Conservation (phyloP, 2,329 filamentous ascomycete genomes). For the Hypomyces perniciosus region DNA sequence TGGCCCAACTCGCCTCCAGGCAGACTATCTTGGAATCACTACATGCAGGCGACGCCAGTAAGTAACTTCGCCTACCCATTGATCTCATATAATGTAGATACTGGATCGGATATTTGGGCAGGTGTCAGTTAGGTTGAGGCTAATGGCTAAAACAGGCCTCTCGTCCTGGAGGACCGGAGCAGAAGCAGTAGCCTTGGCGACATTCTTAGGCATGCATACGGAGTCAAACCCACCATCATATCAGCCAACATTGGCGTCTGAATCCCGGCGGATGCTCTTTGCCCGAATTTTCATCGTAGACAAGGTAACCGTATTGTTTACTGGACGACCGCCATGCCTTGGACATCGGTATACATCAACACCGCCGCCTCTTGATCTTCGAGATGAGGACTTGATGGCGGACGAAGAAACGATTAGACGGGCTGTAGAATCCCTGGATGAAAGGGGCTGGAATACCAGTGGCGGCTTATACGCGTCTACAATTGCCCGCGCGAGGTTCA, state of each 20-base stretch:
- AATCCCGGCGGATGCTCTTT: slow-evolving; percentile 28
- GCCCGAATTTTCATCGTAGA: slow-evolving; percentile 38
- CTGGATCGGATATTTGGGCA: too few species aligned
- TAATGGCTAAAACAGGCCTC: slow-evolving; percentile 22
- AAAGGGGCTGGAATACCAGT: slow-evolving; percentile 46
- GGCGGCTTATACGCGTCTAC: slow-evolving; percentile 40
- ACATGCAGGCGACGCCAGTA: slow-evolving; percentile 35
- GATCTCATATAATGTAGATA: too few species aligned
- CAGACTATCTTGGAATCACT: slow-evolving; percentile 31
- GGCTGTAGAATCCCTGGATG: slow-evolving; percentile 32
- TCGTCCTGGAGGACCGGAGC: slow-evolving; percentile 32
- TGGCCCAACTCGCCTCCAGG: slow-evolving; percentile 33
- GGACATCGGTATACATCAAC: slow-evolving; percentile 48
- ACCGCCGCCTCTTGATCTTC: slow-evolving; percentile 49
- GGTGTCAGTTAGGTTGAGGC: too few species aligned
- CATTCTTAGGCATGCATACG: slow-evolving; percentile 31
- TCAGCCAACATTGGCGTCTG: slow-evolving; percentile 28
- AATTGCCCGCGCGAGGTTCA: slow-evolving; percentile 38
- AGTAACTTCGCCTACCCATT: slow-evolving; percentile 13
- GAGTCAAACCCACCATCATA: slow-evolving; percentile 21
- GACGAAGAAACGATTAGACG: slow-evolving; percentile 26
- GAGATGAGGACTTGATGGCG: slow-evolving; percentile 41
- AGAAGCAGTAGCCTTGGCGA: slow-evolving; percentile 31
- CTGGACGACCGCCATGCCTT: slow-evolving; percentile 48
- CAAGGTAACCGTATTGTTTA: slow-evolving; percentile 45